phyloP scores from a whole-genome alignment of 305 asterid genomes.

The Solanum aculeatissimum region DNA sequence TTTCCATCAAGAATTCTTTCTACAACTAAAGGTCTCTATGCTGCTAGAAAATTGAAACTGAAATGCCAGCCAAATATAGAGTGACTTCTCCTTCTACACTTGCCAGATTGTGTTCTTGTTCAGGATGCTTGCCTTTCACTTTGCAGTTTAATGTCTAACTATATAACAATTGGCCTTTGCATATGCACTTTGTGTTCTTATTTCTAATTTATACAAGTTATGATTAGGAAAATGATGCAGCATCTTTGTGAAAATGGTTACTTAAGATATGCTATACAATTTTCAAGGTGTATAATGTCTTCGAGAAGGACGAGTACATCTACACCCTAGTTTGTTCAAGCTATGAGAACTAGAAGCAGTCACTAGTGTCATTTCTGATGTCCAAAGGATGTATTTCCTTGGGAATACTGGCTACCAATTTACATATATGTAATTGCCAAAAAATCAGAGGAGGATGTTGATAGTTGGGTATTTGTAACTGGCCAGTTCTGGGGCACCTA shows the following conservation, averaged over 20 bases:
- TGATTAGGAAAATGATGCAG: neutral
- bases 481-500: neutral
- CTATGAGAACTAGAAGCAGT: neutral
- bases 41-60: neutral
- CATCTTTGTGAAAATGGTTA: neutral
- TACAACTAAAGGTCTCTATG: neutral
- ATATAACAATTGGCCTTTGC: neutral
- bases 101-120: neutral
- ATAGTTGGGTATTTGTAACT: neutral
- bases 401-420: neutral
- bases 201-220: neutral
- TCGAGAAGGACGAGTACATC: neutral
- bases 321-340: neutral
- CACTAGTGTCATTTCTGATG: neutral
- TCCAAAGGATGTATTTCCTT: neutral
- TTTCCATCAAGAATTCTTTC: neutral
- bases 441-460: neutral
- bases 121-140: neutral
- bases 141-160: neutral
- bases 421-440: neutral
- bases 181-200: neutral
- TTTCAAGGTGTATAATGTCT: neutral
- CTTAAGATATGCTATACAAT: neutral
- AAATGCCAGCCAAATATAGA: neutral
- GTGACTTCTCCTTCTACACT: neutral